phyloP scores from a whole-genome alignment of 2,329 filamentous ascomycete genomes.

The Fusarium napiforme region DNA sequence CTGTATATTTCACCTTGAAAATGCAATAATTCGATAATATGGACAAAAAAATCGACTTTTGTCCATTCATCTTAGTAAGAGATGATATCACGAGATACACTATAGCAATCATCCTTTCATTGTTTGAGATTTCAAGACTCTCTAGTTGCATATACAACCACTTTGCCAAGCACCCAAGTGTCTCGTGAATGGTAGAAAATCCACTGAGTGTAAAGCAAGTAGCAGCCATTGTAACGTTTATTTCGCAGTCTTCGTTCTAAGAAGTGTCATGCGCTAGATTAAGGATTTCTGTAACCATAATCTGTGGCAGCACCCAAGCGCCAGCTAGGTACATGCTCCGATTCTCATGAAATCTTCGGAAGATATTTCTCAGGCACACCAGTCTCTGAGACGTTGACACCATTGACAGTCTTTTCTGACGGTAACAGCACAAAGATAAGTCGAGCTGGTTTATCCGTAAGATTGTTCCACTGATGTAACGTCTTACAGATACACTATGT shows the following conservation, averaged over 20 bases:
- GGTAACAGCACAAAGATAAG: neutral
- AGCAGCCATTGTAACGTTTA: neutral
- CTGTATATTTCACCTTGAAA: no score
- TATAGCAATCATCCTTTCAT: no score
- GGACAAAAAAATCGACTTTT: no score
- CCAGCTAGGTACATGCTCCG: neutral
- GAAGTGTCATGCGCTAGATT: neutral
- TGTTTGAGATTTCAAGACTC: no score
- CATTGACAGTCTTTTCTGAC: neutral
- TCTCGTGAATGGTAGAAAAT: no score
- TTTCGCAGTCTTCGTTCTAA: neutral
- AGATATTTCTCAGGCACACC: neutral
- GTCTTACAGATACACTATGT: neutral
- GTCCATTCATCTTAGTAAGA: no score
- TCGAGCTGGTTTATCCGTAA: neutral
- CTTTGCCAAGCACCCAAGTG: no score
- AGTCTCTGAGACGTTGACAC: neutral
- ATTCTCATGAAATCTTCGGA: neutral
- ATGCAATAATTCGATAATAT: no score
- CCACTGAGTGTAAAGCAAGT: accelerated
- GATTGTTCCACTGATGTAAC: neutral
- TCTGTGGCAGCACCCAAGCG: accelerated
- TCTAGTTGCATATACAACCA: no score
- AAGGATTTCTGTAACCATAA: accelerated
- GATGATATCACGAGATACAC: no score